A percentile compares a stretch with the other conserved stretches of the same genome.
Evolutionary conservation across 306 rosid species (phyloP).

Genomic region (Vigna nakashimae): DNA sequence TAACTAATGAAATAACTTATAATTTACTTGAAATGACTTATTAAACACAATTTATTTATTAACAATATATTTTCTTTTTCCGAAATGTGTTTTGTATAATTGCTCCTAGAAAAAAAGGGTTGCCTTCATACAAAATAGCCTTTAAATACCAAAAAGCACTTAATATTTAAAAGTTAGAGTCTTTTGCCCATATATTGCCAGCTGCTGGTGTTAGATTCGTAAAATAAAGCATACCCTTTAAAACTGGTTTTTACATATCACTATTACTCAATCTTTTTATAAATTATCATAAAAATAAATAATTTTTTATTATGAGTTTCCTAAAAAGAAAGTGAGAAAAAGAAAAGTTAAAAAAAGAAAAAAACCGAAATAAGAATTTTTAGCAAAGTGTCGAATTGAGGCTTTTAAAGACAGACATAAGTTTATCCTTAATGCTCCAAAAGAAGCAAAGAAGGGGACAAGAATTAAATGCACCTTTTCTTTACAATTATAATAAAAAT

Average conservation of each 20-base stretch:
- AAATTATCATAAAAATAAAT: conserved; percentile 5
- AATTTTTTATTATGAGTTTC: not conserved
- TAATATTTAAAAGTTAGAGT: not conserved
- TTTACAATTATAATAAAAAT: conserved; percentile 5
- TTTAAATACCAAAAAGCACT: not conserved
- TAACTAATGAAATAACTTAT: not conserved
- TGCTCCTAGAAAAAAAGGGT: not conserved
- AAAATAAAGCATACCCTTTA: not conserved
- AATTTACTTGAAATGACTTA: not conserved
- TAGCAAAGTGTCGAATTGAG: conserved; percentile 33
- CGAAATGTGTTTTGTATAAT: not conserved
- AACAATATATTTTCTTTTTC: not conserved
- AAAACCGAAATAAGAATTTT: conserved; percentile 30
- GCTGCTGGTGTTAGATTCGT: not conserved
- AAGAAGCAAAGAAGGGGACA: conserved; percentile 39
- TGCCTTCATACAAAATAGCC: not conserved
- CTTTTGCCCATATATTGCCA: not conserved
- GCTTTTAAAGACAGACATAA: conserved; percentile 31
- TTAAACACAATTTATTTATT: not conserved
- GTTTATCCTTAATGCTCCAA: conserved; percentile 10
- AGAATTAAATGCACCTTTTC: conserved; percentile 9
- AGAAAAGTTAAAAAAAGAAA: not conserved
- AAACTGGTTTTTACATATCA: not conserved
- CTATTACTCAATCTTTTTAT: not conserved
- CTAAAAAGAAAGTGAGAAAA: conserved; percentile 11